A percentile compares a stretch with the other conserved stretches of the same genome.
These are phyloP conservation scores for sunflower (Helianthus annuus) DNA, from an alignment of 129 eudicot species.

Conservation along the genomic window HanXRQr2.0-SUNRISE NC_035446.2:10862159-10862658, in stretches of 20 bases:
- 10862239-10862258: too few relatives aligned
- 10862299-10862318: too few relatives aligned
- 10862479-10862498: constrained; percentile 25
- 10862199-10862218: too few relatives aligned
- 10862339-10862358: too few relatives aligned
- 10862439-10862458: constrained; percentile 27
- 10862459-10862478: constrained; percentile 33
- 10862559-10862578: constrained; percentile 29
- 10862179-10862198: too few relatives aligned
- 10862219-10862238: too few relatives aligned
- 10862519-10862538: constrained; percentile 34
- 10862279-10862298: too few relatives aligned
- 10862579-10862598: constrained; percentile 30
- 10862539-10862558: constrained; percentile 26
- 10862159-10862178: too few relatives aligned
- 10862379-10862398: constrained; percentile 30
- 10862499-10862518: constrained; percentile 32
- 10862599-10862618: constrained; percentile 21
- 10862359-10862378: not conserved
- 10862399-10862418: not conserved
- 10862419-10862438: constrained; percentile 6
- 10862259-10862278: too few relatives aligned
- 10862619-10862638: not conserved
- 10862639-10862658: not conserved
- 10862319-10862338: too few relatives aligned